Evolutionary conservation across 2,329 filamentous ascomycete genomes (phyloP).

Genomic region (Lachnellula willkommii): DNA sequence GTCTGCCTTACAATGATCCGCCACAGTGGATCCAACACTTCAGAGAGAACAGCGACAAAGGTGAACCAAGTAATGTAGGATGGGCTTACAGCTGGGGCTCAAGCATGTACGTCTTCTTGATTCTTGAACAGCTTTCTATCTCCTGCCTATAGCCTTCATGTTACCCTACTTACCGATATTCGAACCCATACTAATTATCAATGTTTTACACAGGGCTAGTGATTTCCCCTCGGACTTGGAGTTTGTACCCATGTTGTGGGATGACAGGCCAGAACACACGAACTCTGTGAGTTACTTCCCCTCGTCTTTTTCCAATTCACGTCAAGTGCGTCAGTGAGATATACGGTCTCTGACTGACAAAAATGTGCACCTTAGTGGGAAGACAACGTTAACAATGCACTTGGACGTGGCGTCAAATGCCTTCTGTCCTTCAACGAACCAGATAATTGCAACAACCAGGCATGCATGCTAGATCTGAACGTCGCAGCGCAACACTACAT

Average conservation of each 20-base stretch:
- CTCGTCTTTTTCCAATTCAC: background rate
- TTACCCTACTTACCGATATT: background rate
- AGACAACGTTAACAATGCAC: background rate
- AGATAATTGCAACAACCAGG: background rate
- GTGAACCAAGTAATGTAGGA: background rate
- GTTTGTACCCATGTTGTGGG: slow-evolving; percentile 11
- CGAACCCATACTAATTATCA: background rate
- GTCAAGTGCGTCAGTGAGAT: background rate
- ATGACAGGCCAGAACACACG: background rate
- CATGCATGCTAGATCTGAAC: background rate
- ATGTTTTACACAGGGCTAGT: background rate
- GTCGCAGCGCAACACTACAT: slow-evolving; percentile 34
- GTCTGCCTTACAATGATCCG: slow-evolving; percentile 5
- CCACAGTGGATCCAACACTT: slow-evolving; percentile 2
- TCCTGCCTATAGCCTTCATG: background rate
- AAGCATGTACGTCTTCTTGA: background rate
- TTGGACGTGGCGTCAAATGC: background rate
- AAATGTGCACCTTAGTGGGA: background rate
- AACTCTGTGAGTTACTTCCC: background rate
- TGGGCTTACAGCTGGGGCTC: slow-evolving; percentile 8
- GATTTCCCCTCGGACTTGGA: background rate
- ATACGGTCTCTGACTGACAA: background rate
- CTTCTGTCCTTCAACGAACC: slow-evolving; percentile 6
- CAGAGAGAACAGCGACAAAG: background rate
- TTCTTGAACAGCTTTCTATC: background rate